Percentiles rank a stretch among this genome's conserved stretches.
Conservation (phyloP, 768 basidiomycete species). For the Ramaria sp. region DNA sequence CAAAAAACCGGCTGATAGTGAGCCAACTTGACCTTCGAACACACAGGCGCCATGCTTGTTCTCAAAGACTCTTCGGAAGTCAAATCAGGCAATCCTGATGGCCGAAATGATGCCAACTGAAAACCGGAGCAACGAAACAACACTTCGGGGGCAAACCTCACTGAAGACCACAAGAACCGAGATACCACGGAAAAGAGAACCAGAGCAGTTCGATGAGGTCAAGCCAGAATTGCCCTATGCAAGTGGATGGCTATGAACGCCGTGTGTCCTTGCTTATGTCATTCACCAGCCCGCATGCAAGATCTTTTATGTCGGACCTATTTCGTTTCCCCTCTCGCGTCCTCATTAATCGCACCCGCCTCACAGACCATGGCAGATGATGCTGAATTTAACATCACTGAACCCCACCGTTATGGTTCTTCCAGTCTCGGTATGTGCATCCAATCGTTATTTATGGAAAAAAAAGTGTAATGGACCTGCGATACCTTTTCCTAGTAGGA, state of each 20-base stretch:
- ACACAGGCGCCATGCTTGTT: background rate
- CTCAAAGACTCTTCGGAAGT: background rate
- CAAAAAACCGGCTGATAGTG: no score
- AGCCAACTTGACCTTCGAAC: no score
- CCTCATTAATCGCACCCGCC: constrained; percentile 3
- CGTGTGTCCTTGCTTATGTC: background rate
- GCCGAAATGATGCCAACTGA: background rate
- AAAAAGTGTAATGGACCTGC: background rate
- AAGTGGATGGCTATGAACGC: background rate
- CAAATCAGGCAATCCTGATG: background rate
- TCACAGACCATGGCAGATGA: background rate
- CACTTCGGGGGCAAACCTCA: background rate
- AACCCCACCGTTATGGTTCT: background rate
- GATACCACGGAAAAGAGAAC: background rate
- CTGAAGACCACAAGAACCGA: background rate
- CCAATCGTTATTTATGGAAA: background rate
- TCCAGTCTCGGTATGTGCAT: background rate
- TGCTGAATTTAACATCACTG: background rate
- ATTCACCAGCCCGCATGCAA: background rate
- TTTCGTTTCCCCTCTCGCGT: constrained; percentile 3
- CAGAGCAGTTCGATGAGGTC: background rate
- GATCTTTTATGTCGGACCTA: background rate
- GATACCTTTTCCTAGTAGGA: background rate
- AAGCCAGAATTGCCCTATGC: background rate
- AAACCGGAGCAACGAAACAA: background rate